phyloP scores from a whole-genome alignment of 768 basidiomycete genomes.

The Phlebiopsis flavidoalba region DNA sequence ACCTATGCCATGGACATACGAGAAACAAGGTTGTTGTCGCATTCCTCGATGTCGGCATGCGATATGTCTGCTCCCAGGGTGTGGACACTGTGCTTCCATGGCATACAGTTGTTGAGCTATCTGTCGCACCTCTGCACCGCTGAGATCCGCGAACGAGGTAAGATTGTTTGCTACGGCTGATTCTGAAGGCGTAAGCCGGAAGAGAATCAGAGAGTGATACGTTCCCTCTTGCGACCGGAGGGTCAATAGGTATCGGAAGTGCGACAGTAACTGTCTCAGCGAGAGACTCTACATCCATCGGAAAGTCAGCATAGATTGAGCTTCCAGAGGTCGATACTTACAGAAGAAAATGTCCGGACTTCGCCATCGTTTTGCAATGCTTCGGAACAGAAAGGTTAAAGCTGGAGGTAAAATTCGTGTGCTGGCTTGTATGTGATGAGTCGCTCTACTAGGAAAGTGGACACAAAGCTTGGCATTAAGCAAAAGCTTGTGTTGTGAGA shows the following conservation, averaged over 20 bases:
- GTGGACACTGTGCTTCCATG: slow-evolving; percentile 80
- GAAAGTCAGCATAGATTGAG: no score
- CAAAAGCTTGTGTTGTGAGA: background rate
- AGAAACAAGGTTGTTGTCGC: slow-evolving; percentile 53
- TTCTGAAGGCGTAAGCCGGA: slow-evolving; percentile 44
- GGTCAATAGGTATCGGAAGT: slow-evolving; percentile 56
- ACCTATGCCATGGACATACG: slow-evolving; percentile 78
- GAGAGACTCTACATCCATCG: slow-evolving; percentile 37
- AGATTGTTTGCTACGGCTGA: background rate
- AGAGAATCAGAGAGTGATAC: slow-evolving; percentile 62
- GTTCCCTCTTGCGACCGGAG: slow-evolving; percentile 52
- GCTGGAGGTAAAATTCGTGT: background rate
- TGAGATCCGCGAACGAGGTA: background rate
- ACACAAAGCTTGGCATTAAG: background rate
- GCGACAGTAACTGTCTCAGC: slow-evolving; percentile 39
- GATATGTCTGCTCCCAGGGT: slow-evolving; percentile 77
- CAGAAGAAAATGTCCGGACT: no score
- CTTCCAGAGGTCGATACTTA: no score
- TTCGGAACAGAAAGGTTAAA: no score
- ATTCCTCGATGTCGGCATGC: slow-evolving; percentile 75
- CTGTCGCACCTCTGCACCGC: background rate
- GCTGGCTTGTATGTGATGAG: background rate
- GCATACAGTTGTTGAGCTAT: slow-evolving; percentile 50
- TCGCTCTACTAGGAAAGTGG: background rate
- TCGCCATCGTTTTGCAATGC: no score